Base-by-base conservation (phyloP, 2,329 filamentous ascomycete genomes). In the Beauveria scarabaeidicola region DNA sequence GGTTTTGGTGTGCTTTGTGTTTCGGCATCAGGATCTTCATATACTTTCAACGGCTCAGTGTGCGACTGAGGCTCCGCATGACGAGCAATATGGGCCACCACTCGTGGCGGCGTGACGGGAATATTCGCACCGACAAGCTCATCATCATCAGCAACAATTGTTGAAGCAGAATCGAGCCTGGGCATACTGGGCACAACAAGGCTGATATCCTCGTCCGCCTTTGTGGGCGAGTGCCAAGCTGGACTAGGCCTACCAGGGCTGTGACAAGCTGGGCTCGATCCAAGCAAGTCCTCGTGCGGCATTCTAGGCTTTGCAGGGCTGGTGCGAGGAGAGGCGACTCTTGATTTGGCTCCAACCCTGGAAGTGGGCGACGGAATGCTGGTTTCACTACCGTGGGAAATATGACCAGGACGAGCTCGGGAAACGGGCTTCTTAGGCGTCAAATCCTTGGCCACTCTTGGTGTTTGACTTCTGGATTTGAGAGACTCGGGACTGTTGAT, bases 21-120 rank as follows among this genome's bases (percentile, higher is more conserved):
- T 43, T 75, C 75, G 7, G 77, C 79, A 61, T 84, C 81, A 1
- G 84, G 84, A 63, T 87, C 84, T 65, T 87, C 84, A 62, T 85
- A 87, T 0, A 87, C 83, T 64, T 83, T 77, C 15, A 85, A 67
- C 21, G 55, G 40, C 25, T 52, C 55, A 7, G 15, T 15, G 15
- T 59, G 41, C 10, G 46, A 53, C 46, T 62, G 46, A 17, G 61
- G 56, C 29, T 60, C 58, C 4, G 60, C 44, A 17, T 32, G 48
- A 21, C 48, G 57, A 27, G 32, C 41, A 21, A 59, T 13, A 10
- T 46, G 50, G 27, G 61, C 52, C 8, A 62, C 61, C 15, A 56
- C 59, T n/a, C 62, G 58, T n/a, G 58, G 57, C 15, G 64, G 63
- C 1, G 66, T 61, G 2, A 21, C 10, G 6, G 50, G 40, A 19